These are phyloP conservation scores for Avena eriantha DNA, from an alignment of 176 grass and related monocot genomes.

Conservation along the genomic window DNA sequence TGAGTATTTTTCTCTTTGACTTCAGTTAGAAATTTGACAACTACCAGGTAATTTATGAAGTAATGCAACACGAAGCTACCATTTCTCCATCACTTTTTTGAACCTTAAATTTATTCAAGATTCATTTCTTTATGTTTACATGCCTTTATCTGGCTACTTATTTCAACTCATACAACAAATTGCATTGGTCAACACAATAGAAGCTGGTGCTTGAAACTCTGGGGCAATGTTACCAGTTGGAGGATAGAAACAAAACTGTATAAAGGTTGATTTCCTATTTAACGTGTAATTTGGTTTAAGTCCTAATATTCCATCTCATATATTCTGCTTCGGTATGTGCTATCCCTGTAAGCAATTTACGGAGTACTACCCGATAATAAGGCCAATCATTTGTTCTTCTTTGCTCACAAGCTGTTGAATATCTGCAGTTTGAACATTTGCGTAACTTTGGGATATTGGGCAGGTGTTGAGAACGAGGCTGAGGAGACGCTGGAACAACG, in stretches of 20 bases:
- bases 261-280: neutral
- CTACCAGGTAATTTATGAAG: neutral
- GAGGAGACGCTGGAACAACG: neutral
- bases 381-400: no score
- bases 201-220: neutral
- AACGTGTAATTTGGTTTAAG: neutral
- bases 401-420: no score
- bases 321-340: neutral
- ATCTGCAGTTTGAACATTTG: no score
- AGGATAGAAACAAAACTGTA: no score
- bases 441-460: neutral
- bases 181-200: neutral
- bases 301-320: neutral
- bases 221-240: no score
- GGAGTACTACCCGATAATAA: no score
- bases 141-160: neutral
- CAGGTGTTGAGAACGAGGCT: neutral
- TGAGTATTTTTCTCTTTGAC: neutral
- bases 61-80: neutral
- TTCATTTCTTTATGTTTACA: neutral
- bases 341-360: neutral
- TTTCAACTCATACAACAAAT: neutral
- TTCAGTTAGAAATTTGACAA: neutral
- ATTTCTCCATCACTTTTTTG: neutral
- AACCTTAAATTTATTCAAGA: no score